A percentile compares a stretch with the other conserved stretches of the same genome.
phyloP scores from a whole-genome alignment of 768 basidiomycete species.

The Exsudoporus frostii region DNA sequence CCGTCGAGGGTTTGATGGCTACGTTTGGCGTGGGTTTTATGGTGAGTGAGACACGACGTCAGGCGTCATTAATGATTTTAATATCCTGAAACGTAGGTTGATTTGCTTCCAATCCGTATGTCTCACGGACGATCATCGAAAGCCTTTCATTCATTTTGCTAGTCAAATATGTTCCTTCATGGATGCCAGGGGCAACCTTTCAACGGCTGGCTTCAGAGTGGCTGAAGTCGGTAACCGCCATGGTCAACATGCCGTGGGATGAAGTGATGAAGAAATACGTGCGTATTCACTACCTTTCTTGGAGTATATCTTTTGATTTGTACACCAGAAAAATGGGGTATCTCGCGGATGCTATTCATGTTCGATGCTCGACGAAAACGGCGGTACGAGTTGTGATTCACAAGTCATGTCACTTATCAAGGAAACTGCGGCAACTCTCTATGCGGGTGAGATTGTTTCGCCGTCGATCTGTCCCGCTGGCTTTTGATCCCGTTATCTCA shows the following conservation, averaged over 20 bases:
- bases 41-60: neutral
- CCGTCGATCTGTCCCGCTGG: neutral
- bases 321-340: neutral
- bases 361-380: constrained; percentile 4
- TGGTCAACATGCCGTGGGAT: constrained; percentile 6
- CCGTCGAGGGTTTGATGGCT: constrained; percentile 1
- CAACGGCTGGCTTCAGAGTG: constrained; percentile 2
- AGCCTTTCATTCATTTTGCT: neutral
- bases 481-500: neutral
- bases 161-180: constrained; percentile 4
- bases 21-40: constrained; percentile 7
- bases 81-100: neutral
- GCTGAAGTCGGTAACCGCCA: neutral
- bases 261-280: constrained; percentile 2
- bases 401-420: neutral
- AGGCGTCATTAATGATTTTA: neutral
- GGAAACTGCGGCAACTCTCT: constrained; percentile 3
- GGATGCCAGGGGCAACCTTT: constrained; percentile 2
- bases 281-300: neutral
- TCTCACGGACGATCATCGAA: neutral
- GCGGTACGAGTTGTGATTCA: neutral
- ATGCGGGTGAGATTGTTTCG: neutral
- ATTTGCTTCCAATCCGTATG: constrained; percentile 1
- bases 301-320: neutral
- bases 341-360: neutral